These are phyloP conservation scores for Pleurotus pulmonarius DNA, from an alignment of 768 basidiomycete species.

Conservation along the genomic window DNA sequence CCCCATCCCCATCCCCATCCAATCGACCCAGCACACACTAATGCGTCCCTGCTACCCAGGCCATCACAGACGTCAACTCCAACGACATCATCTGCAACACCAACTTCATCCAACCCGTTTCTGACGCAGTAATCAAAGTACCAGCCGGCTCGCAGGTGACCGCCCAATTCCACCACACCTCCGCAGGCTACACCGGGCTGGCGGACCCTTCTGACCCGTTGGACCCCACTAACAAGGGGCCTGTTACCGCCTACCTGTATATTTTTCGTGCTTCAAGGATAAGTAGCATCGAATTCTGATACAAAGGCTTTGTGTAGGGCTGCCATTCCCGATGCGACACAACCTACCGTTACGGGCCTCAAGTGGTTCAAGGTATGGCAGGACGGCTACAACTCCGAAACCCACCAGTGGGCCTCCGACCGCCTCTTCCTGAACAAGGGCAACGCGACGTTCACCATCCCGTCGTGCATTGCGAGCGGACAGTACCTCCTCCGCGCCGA, in stretches of 20 bases:
- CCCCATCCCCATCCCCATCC: too few relatives aligned
- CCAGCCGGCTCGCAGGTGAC: conserved; percentile 36
- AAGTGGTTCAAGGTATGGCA: conserved; percentile 47
- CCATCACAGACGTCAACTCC: conserved; percentile 42
- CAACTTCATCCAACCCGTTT: conserved; percentile 29
- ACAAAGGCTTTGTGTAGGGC: conserved; percentile 23
- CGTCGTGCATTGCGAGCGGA: conserved; percentile 33
- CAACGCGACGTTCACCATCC: conserved; percentile 37
- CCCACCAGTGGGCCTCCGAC: conserved; percentile 37
- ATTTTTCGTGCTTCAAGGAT: conserved; percentile 5
- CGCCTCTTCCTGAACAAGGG: conserved; percentile 38
- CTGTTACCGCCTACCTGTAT: conserved; percentile 34
- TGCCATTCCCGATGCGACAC: conserved; percentile 33
- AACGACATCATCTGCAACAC: conserved; percentile 41
- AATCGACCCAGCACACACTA: background rate
- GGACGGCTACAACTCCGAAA: conserved; percentile 21
- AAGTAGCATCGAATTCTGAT: background rate
- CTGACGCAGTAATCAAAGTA: conserved; percentile 28
- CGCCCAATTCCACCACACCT: conserved; percentile 38
- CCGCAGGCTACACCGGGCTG: conserved; percentile 26
- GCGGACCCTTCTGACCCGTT: conserved; percentile 37
- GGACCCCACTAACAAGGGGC: conserved; percentile 38
- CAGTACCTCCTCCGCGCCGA: conserved; percentile 41
- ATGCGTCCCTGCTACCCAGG: conserved; percentile 16
- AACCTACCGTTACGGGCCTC: conserved; percentile 31